Percentiles rank a stretch among this genome's conserved stretches.
Evolutionary conservation across 352 stramenopile genomes (phyloP).

Genomic region (Peronospora tabacina): DNA sequence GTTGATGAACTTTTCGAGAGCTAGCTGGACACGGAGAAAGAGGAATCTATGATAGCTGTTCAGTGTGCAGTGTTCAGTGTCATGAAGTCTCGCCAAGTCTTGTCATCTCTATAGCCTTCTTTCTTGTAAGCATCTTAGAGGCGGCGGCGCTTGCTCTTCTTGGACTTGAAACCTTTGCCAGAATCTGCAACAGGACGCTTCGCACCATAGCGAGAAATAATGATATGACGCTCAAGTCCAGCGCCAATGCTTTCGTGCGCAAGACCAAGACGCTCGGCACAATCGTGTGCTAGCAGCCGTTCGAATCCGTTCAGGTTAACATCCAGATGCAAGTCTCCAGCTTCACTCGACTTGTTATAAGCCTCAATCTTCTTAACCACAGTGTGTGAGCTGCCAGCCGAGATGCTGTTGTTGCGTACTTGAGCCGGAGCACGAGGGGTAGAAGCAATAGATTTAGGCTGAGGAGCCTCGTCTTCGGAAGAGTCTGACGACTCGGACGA

Average conservation of each 20-base stretch:
- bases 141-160: conserved; percentile 31
- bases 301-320: conserved; percentile 78
- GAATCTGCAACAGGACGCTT: conserved; percentile 19
- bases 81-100: conserved; percentile 10
- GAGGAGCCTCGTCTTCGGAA: conserved; percentile 19
- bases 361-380: conserved; percentile 81
- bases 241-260: conserved; percentile 58
- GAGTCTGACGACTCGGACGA: conserved; percentile 15
- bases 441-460: conserved; percentile 6
- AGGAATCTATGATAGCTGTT: conserved; percentile 28
- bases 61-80: conserved; percentile 13
- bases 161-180: conserved; percentile 10
- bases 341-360: conserved; percentile 44
- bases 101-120: conserved; percentile 7
- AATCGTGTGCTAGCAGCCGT: conserved; percentile 73
- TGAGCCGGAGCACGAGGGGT: conserved; percentile 7
- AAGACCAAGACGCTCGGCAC: conserved; percentile 65
- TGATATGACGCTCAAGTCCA: conserved; percentile 76
- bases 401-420: conserved; percentile 38
- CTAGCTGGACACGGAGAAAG: conserved; percentile 29
- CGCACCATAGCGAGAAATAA: conserved; percentile 29
- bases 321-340: conserved; percentile 54
- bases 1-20: conserved; percentile 3
- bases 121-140: conserved; percentile 6
- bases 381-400: conserved; percentile 55